Base-by-base conservation (phyloP, 1,139 yeast species). In the Pichia sp. region DNA sequence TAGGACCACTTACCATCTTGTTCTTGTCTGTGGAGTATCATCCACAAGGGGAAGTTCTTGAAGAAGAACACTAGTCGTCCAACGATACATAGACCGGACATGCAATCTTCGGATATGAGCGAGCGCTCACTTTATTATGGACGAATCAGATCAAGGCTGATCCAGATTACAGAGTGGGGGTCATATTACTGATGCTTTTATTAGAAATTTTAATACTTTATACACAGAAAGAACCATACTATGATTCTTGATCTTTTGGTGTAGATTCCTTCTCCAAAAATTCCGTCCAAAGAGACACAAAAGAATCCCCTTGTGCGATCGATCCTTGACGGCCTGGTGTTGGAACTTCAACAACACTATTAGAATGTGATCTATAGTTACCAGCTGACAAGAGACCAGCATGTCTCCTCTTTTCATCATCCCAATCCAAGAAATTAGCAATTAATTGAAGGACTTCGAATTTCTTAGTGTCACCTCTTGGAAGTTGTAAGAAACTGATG, bases 391-490 rank as follows among this genome's bases (percentile, higher is more conserved):
- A 67, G 48, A 91, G 71, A 0, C 98, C 98, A 1, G 96, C 96
- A 52, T 85, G 90, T 30, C 83, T 74, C 57, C 79, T 83, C 61
- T 89, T 85, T 37, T 79, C 81, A 41, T 88, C 94, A 63, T 85
- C 93, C 99, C 99, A 93, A 49, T 80, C 84, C 51, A 93, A 71
- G 58, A 85, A 83, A 51, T 88, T 88, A 24, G 96, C 77, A 38
- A 93, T 84, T 50, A 93, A 75, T 62, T 83, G 89, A 47, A 93
- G 73, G 4, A 94, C 96, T 69, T 93, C 98, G 62, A 85, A 93
- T 66, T 93, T 89, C 66, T 91, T 93, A 14, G 96, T 79, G 63
- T 93, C 99, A 1, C 95, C 96, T 53, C 99, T 73, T 8, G 96
- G 97, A 34, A 93, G 75, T 43, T 85, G 85, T 17, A 93, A 75